These are phyloP conservation scores for Dorcoceras hygrometricum DNA, from an alignment of 257 asterid species.

Conservation along the genomic window DNA sequence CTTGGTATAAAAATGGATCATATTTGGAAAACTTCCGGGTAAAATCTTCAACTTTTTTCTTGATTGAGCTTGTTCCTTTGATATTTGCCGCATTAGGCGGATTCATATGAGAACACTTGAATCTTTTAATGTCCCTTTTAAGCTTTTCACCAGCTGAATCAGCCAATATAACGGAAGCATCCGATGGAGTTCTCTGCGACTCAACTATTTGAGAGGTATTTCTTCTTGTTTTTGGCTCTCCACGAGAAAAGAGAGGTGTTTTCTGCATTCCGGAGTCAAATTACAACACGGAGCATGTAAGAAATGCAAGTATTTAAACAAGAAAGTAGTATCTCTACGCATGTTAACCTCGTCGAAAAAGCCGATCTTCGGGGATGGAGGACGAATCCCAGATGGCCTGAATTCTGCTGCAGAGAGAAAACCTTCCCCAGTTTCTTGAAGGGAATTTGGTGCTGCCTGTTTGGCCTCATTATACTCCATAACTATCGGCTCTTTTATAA, in stretches of 20 bases:
- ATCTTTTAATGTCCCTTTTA: conserved; percentile 20
- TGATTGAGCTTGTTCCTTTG: conserved; percentile 20
- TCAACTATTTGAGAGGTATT: conserved; percentile 26
- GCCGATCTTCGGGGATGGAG: conserved; percentile 60
- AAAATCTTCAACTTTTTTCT: neutral
- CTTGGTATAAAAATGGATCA: conserved; percentile 2
- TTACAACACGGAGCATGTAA: conserved; percentile 5
- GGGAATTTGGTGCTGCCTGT: conserved; percentile 19
- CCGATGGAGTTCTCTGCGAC: conserved; percentile 12
- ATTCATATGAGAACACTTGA: conserved; percentile 9
- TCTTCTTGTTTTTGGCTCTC: conserved; percentile 20
- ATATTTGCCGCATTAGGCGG: conserved; percentile 6
- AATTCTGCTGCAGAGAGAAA: conserved; percentile 22
- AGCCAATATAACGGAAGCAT: conserved; percentile 9
- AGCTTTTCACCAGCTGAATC: conserved; percentile 24
- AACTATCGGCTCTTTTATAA: neutral
- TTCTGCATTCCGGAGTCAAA: conserved; percentile 20
- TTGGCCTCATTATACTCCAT: conserved; percentile 13
- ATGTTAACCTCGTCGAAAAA: conserved; percentile 53
- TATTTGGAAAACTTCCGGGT: neutral
- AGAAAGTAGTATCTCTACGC: neutral
- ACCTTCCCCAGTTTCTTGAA: conserved; percentile 11
- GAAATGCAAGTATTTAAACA: neutral
- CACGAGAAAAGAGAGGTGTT: conserved; percentile 12
- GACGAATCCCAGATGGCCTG: conserved; percentile 53